Evolutionary conservation across 441 rosid species (phyloP).

Genomic region (Kokia cookei): DNA sequence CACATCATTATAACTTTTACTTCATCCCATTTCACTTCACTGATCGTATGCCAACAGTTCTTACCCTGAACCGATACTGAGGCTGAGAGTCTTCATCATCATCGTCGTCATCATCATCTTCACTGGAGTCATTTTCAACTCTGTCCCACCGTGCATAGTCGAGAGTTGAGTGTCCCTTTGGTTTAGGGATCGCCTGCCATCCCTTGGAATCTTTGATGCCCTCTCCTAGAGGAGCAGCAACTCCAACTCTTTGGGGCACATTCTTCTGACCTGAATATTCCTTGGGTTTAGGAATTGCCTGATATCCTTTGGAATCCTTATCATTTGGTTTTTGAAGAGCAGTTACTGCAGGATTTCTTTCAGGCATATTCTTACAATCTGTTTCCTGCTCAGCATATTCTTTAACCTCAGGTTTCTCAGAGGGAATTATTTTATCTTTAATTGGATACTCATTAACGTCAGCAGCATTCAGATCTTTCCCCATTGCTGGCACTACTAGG

Average conservation of each 20-base stretch:
- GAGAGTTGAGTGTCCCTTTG: conserved; percentile 91
- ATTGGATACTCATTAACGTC: conserved; percentile 5
- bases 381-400: conserved; percentile 16
- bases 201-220: conserved; percentile 43
- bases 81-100: conserved; percentile 57
- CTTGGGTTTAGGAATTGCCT: conserved; percentile 77
- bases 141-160: conserved; percentile 85
- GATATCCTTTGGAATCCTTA: conserved; percentile 56
- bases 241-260: conserved; percentile 22
- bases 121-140: conserved; percentile 77
- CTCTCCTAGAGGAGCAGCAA: conserved; percentile 25
- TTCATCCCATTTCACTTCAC: conserved; percentile 47
- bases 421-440: conserved; percentile 23
- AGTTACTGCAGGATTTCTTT: conserved; percentile 18
- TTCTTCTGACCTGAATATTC: conserved; percentile 40
- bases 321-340: conserved; percentile 24
- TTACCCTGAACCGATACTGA: conserved; percentile 77
- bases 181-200: conserved; percentile 93
- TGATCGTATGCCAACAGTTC: conserved; percentile 66
- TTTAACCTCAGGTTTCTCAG: conserved; percentile 26
- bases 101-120: conserved; percentile 51
- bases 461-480: conserved; percentile 20
- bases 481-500: conserved; percentile 6
- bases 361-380: conserved; percentile 16
- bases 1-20: background rate